Conservation (phyloP, 192 early-diverging fungal species). For the Mortierella claussenii region DNA sequence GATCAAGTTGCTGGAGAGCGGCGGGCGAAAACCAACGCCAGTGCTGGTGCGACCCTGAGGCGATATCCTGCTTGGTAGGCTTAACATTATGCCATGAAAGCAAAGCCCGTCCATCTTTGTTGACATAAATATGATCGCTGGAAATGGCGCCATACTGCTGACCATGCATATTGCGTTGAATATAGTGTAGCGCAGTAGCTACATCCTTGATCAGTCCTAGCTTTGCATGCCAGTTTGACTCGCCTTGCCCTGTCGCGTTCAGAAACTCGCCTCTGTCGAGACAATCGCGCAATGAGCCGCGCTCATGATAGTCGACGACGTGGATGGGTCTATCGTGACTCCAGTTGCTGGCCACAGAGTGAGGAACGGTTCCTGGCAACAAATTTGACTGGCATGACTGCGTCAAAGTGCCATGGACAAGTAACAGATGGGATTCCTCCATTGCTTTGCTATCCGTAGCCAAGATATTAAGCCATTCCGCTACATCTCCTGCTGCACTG, state of each 20-base stretch:
- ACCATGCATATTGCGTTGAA: slow-evolving; percentile 14
- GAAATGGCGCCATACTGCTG: slow-evolving; percentile 25
- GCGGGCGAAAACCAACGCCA: slow-evolving; percentile 17
- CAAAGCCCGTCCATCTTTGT: slow-evolving; percentile 19
- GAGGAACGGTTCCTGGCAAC: neutral
- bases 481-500: neutral
- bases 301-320: slow-evolving; percentile 17
- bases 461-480: neutral
- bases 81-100: slow-evolving; percentile 15
- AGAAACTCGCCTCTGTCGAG: slow-evolving; percentile 29
- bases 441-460: too few species aligned
- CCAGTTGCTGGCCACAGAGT: neutral
- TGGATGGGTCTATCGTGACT: neutral
- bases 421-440: slow-evolving; percentile 9
- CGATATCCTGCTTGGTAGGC: slow-evolving; percentile 1
- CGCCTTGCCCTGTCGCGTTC: neutral
- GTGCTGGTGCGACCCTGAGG: neutral
- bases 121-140: slow-evolving; percentile 13
- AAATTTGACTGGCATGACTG: neutral
- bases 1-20: neutral
- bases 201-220: slow-evolving; percentile 21
- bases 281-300: slow-evolving; percentile 18
- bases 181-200: slow-evolving; percentile 23
- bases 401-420: neutral
- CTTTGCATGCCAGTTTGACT: neutral